Conservation (phyloP, 2,329 filamentous ascomycete genomes). For the Pestalotiopsis sp. region DNA sequence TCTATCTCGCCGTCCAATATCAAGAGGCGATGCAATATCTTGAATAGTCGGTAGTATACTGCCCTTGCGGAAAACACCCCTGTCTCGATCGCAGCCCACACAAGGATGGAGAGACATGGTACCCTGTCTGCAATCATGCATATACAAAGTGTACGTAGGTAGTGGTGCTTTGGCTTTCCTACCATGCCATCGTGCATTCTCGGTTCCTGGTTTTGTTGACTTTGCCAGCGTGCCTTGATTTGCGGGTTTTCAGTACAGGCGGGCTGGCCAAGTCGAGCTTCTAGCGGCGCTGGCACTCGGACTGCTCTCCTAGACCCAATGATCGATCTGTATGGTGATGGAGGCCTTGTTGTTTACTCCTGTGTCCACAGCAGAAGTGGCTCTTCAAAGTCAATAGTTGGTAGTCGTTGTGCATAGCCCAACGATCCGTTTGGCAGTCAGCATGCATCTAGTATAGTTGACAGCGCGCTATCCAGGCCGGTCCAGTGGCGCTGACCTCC, state of each 20-base stretch:
- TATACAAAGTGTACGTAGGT: not conserved
- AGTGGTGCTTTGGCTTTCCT: not conserved
- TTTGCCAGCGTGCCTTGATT: too few species aligned
- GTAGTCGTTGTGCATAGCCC: not conserved
- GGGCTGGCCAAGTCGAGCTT: too few species aligned
- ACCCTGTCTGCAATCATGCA: not conserved
- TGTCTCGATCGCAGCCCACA: not conserved
- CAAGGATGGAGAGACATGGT: not conserved
- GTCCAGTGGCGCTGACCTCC: not conserved
- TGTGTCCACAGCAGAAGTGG: not conserved
- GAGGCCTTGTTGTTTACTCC: not conserved
- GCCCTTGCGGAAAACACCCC: not conserved
- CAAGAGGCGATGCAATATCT: not conserved
- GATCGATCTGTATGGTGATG: not conserved
- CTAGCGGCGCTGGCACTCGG: too few species aligned
- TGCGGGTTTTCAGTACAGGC: too few species aligned
- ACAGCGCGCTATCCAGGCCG: not conserved
- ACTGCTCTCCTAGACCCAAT: not conserved
- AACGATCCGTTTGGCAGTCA: not conserved
- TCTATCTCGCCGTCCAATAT: not conserved
- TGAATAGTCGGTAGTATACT: not conserved
- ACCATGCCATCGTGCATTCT: not conserved
- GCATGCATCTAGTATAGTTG: not conserved
- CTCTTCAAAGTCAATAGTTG: not conserved
- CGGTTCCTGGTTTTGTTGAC: not conserved